Percentiles rank a stretch among this genome's conserved stretches.
Conservation (phyloP, 2,329 filamentous ascomycete species). For the Colletotrichum horii region DNA sequence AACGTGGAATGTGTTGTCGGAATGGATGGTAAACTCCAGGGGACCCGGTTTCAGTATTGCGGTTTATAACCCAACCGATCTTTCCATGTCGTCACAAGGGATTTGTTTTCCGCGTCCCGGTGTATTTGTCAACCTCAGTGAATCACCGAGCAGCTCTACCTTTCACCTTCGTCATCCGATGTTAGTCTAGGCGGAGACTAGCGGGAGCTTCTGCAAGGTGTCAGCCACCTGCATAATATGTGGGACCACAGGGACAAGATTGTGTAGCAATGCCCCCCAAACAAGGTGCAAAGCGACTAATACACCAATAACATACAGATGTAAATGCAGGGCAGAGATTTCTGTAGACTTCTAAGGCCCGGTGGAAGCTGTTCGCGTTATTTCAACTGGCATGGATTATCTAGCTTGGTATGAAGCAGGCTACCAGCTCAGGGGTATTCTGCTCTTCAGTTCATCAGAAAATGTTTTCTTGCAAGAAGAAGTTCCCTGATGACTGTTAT, state of each 20-base stretch:
- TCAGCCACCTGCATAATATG: background rate
- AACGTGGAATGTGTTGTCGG: background rate
- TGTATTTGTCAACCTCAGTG: background rate
- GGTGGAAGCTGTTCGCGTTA: background rate
- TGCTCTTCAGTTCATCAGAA: background rate
- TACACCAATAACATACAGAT: background rate
- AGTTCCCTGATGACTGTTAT: background rate
- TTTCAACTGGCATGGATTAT: background rate
- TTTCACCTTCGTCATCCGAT: background rate
- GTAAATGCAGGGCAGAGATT: too few species aligned
- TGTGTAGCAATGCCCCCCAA: too few species aligned
- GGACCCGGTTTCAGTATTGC: background rate
- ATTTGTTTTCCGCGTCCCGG: background rate
- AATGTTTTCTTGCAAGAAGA: background rate
- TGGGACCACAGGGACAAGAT: background rate
- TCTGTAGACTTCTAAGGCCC: background rate
- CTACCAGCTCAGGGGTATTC: background rate
- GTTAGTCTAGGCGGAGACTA: background rate
- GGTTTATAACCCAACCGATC: background rate
- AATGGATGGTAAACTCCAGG: background rate
- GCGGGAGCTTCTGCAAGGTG: background rate
- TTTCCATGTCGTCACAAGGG: background rate
- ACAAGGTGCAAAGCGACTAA: too few species aligned
- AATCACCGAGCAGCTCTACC: background rate
- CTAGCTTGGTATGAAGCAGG: background rate